Evolutionary conservation across 2,329 filamentous ascomycete species (phyloP).

Genomic region (Penicillium crustosum): DNA sequence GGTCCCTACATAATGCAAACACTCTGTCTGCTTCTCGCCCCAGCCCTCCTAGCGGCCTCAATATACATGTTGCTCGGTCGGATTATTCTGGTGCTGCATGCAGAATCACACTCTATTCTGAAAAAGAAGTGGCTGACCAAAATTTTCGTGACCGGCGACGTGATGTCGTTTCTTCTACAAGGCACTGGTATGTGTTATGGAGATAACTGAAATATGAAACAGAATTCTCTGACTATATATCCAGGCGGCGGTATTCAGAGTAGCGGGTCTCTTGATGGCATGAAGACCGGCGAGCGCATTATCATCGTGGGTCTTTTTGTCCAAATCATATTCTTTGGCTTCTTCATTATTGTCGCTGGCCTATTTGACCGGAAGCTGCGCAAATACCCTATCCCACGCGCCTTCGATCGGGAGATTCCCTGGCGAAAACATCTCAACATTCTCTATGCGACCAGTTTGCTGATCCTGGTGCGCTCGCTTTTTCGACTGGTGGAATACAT

Average conservation of each 20-base stretch:
- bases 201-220: not conserved
- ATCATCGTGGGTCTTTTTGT: not conserved
- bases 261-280: not conserved
- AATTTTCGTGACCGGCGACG: constrained; percentile 2
- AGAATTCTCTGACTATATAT: not conserved
- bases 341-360: not conserved
- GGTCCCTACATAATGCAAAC: not conserved
- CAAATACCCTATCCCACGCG: not conserved
- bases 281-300: not conserved
- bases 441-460: not conserved
- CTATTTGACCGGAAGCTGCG: constrained; percentile 1
- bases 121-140: constrained; percentile 7
- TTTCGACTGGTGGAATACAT: constrained; percentile 1
- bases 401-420: not conserved
- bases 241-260: not conserved
- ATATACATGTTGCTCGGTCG: constrained; percentile 6
- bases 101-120: not conserved
- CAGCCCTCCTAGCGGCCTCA: constrained; percentile 10
- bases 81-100: not conserved
- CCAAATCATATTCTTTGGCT: constrained; percentile 1
- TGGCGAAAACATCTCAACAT: not conserved
- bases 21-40: constrained; percentile 11
- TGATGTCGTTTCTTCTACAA: constrained; percentile 2
- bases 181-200: not conserved
- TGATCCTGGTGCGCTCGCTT: not conserved